Base-by-base conservation (phyloP, 2,329 filamentous ascomycete species). In the Cladosporium austrohemisphaericum region DNA sequence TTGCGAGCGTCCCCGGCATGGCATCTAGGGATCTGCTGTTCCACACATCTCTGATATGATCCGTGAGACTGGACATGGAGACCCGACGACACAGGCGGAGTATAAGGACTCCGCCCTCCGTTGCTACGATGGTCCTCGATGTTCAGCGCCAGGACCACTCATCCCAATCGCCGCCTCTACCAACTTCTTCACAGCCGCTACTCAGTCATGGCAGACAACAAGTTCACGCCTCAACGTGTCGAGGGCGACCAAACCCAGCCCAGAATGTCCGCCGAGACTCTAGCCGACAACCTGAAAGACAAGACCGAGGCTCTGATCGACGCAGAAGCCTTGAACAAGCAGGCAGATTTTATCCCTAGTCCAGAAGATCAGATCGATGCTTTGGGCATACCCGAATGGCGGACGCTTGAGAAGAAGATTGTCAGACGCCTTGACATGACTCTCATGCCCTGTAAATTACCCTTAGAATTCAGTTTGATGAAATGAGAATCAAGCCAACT, bases 351-450 rank as follows among this genome's bases (percentile, higher is more conserved):
- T 36, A 60, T 62, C 28, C 63, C 64, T 36, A 60, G 57, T 10
- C 62, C 18, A 56, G 56, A 47, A 63, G 63, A 53, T 51, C 63
- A 7, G 61, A 63, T 47, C 13, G 44, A 47, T 60, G 52, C 44
- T 29, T 18, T 47, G 0, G 44, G 44, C 8, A 47, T 47, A 4
- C 44, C 44, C 2, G 35, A 47, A n/a, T 47, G 44, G 44, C 16
- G 44, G 23, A 31, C 32, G 3, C 33, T 47, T 7, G 36, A 61
- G 59, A 35, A 62, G 60, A 59, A 56, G 55, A 29, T 58, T 48
- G 44, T 59, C 37, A 41, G 57, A 36, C 23, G 46, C 11, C 36
- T 37, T 38, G 19, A 32, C 23, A 38, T 36, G 28, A 36, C 49
- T 43, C 28, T 52, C 18, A 33, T 40, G 46, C 25, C 20, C 38